Conservation (phyloP, 768 basidiomycete genomes). For the Ephemerocybe angulata region DNA sequence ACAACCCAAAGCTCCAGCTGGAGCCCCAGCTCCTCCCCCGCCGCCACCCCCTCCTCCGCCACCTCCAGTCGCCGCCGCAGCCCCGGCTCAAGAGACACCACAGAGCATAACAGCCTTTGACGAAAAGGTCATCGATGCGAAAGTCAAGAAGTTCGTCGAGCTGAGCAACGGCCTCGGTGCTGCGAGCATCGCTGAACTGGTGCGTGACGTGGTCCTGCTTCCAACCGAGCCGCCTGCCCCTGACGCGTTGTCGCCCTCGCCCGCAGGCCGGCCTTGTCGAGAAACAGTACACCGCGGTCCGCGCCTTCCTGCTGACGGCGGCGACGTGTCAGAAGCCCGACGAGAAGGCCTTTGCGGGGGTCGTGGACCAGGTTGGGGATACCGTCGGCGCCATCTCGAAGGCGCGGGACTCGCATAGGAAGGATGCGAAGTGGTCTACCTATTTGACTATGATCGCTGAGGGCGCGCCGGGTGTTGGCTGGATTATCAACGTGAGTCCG, state of each 20-base stretch:
- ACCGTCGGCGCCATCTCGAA: conserved; percentile 75
- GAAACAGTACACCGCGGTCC: conserved; percentile 63
- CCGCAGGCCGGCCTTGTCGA: conserved; percentile 65
- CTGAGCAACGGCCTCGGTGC: conserved; percentile 70
- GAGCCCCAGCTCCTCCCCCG: conserved; percentile 27
- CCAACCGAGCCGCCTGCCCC: background rate
- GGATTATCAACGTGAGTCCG: conserved; percentile 70
- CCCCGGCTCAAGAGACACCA: conserved; percentile 38
- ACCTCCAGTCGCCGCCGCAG: conserved; percentile 33
- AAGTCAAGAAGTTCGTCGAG: conserved; percentile 69
- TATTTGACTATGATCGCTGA: conserved; percentile 83
- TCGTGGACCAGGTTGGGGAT: conserved; percentile 67
- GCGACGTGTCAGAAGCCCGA: conserved; percentile 80
- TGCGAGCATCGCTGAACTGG: conserved; percentile 72
- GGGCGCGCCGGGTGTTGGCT: conserved; percentile 76
- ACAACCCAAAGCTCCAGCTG: conserved; percentile 7
- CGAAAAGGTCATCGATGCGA: conserved; percentile 66
- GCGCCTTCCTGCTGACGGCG: conserved; percentile 63
- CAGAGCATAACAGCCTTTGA: conserved; percentile 70
- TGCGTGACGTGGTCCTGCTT: conserved; percentile 38
- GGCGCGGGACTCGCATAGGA: conserved; percentile 76
- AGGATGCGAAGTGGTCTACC: conserved; percentile 77
- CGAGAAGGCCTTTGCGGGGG: conserved; percentile 46
- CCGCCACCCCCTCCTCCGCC: conserved; percentile 31
- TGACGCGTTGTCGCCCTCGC: background rate